phyloP scores from a whole-genome alignment of 78 protist species.

The Planoprotostelium fungivorum region DNA sequence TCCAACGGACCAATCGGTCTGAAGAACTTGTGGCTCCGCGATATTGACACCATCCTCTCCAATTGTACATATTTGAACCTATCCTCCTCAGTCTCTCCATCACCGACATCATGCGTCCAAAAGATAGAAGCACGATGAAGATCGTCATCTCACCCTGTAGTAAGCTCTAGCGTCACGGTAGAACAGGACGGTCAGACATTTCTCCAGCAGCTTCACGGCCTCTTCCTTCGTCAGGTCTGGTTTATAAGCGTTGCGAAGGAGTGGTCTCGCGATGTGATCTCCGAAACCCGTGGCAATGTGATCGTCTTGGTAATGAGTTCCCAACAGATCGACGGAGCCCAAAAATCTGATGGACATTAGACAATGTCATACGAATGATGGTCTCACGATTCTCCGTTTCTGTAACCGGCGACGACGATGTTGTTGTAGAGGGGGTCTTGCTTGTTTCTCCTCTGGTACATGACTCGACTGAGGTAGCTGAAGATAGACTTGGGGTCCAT shows the following conservation, averaged over 20 bases:
- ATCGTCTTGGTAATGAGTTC: conserved; percentile 72
- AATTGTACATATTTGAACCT: not conserved
- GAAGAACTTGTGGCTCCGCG: not conserved
- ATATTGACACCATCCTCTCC: not conserved
- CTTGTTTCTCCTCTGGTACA: conserved; percentile 79
- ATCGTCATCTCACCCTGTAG: conserved; percentile 39
- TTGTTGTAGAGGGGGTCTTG: conserved; percentile 80
- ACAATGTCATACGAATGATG: not conserved
- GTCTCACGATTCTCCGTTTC: conserved; percentile 54
- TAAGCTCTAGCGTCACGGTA: conserved; percentile 88
- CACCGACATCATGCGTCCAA: too few species aligned
- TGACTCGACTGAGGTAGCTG: conserved; percentile 70
- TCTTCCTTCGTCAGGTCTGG: conserved; percentile 51
- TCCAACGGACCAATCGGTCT: not conserved
- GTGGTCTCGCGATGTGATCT: conserved; percentile 79
- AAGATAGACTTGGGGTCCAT: conserved; percentile 29
- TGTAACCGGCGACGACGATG: conserved; percentile 71
- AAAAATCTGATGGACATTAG: conserved; percentile 23
- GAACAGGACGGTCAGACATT: conserved; percentile 77
- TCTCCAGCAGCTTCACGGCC: conserved; percentile 58
- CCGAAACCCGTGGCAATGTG: conserved; percentile 91
- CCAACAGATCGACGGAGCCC: conserved; percentile 69
- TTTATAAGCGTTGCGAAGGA: conserved; percentile 52
- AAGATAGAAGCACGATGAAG: not conserved
- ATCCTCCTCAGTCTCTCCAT: not conserved